Evolutionary conservation across 139 green algal genomes (phyloP).

Genomic region (Haematococcus sp.): DNA sequence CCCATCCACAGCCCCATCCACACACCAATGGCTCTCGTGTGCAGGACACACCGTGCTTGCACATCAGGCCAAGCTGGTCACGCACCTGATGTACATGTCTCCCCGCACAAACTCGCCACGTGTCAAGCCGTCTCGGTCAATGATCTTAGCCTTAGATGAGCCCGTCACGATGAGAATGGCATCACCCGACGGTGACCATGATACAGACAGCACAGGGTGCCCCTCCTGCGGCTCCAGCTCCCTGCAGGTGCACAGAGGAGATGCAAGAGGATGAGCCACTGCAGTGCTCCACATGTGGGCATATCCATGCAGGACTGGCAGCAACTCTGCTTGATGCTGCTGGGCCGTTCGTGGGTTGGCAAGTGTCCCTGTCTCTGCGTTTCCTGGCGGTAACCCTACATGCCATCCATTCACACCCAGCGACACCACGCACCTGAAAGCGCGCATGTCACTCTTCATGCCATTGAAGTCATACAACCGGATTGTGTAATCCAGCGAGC

Average conservation of each 20-base stretch:
- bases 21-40: too few relatives aligned
- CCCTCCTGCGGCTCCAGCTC: conserved; percentile 74
- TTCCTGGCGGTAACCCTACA: too few relatives aligned
- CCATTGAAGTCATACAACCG: conserved; percentile 89
- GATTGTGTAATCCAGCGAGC: conserved; percentile 78
- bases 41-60: too few relatives aligned
- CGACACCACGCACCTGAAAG: conserved; percentile 60
- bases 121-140: conserved; percentile 79
- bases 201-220: conserved; percentile 69
- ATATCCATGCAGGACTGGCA: neutral
- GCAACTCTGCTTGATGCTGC: too few relatives aligned
- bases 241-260: conserved; percentile 23
- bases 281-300: neutral
- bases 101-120: conserved; percentile 73
- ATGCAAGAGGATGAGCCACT: neutral
- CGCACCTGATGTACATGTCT: conserved; percentile 94
- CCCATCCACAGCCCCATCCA: too few relatives aligned
- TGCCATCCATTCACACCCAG: neutral
- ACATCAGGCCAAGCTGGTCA: too few relatives aligned
- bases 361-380: too few relatives aligned
- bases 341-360: too few relatives aligned
- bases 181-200: conserved; percentile 78
- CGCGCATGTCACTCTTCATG: conserved; percentile 82
- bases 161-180: conserved; percentile 79
- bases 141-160: conserved; percentile 58